Evolutionary conservation across 2,329 filamentous ascomycete genomes (phyloP), one percentile per base, ranked within the genome.

Genomic region (Colletotrichum sp.): DNA sequence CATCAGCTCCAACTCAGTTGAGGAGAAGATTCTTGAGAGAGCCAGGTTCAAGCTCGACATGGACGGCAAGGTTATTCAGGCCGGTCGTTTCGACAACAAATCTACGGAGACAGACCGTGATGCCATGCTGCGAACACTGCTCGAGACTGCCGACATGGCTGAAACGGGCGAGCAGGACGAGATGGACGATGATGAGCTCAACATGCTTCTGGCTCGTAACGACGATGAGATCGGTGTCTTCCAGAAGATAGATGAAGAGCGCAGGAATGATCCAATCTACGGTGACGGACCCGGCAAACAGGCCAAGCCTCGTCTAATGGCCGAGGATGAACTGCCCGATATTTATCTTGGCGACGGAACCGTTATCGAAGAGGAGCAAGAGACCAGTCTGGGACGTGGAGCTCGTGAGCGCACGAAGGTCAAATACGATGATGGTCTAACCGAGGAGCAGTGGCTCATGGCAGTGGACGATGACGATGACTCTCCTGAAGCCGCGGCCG

Each of bases 1-100:
- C 60, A 99, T 99, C 85, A 98, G 94, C 79, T 98, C 96, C 12
- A 98, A 98, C 81, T 99, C 97, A 0, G 96, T 99, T 4, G 97
- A 99, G 86, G 97, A 99, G 86, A 98, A 99, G 89, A 99, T 99
- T 83, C 88, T 99, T 68, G 97, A 99, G 84, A 94, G 96, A 83
- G 97, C 97, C 4, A 94, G 98, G 79, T 99, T 94, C 91, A 99
- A 99, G 90, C 91, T 99, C 78, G 96, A 99, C 84, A 98, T 99
- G 94, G 97, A 99, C 82, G 96, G 97, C 87, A 99, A 99, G 86
- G 96, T 99, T 83, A 99, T 99, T 80, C 97, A 99, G 84, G 97
- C 97, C 75, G 97, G 97, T 92, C 98, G 98, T 83, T 99, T 99
- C 87, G 97, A 99, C 81, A 99, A 99, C 88, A 99, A 99, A 83